Conservation (phyloP, 352 stramenopile species). For the Thalassiosira hispida region DNA sequence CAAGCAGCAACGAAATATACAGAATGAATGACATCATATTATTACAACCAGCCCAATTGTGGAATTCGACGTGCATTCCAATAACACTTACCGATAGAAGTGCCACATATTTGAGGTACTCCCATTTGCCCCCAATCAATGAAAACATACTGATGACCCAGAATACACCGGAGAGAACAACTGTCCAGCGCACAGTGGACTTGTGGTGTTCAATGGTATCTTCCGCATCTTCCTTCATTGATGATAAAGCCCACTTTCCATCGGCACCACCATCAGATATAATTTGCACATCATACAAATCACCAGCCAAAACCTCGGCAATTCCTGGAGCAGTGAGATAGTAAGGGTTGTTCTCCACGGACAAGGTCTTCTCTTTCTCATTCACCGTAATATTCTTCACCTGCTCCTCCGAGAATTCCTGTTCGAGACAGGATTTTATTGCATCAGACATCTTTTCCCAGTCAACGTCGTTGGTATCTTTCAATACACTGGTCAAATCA, state of each 20-base stretch:
- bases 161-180: conserved; percentile 66
- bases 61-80: too few relatives aligned
- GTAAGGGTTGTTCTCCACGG: conserved; percentile 50
- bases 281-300: conserved; percentile 11
- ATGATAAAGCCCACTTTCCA: conserved; percentile 38
- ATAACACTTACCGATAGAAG: conserved; percentile 21
- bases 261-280: conserved; percentile 36
- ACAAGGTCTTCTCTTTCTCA: conserved; percentile 8
- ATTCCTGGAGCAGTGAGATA: conserved; percentile 33
- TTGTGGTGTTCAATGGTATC: conserved; percentile 21
- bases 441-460: conserved; percentile 2
- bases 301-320: conserved; percentile 12
- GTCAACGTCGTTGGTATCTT: not conserved
- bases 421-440: conserved; percentile 10
- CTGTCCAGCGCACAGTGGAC: conserved; percentile 18
- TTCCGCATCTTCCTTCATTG: conserved; percentile 15
- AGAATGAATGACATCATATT: too few relatives aligned
- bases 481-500: conserved; percentile 22
- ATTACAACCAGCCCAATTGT: too few relatives aligned
- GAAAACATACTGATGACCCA: conserved; percentile 72
- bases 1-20: too few relatives aligned
- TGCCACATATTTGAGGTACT: conserved; percentile 53
- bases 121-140: conserved; percentile 61
- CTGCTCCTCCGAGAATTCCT: conserved; percentile 18
- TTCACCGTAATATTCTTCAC: conserved; percentile 9